These are phyloP conservation scores for Isoetes engelmannii DNA, from an alignment of 83 land plant genomes.

Conservation along the genomic window DNA sequence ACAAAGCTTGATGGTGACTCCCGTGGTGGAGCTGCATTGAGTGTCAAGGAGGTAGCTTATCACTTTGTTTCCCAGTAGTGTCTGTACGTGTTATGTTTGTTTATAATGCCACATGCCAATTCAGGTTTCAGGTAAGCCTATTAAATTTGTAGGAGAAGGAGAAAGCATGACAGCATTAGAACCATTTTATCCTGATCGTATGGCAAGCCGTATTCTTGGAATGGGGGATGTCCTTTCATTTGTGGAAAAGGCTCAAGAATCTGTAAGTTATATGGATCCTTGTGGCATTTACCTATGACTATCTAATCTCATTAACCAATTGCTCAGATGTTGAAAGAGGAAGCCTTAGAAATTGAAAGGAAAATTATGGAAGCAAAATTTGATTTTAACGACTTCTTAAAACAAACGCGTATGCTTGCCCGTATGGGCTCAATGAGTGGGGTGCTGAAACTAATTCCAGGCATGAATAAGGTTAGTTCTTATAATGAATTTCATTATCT, in stretches of 20 bases:
- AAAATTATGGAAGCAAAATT: slow-evolving; percentile 95
- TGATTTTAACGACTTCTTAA: slow-evolving; percentile 95
- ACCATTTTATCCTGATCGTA: slow-evolving; percentile 95
- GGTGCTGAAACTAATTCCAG: slow-evolving; percentile 89
- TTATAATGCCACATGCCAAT: neutral
- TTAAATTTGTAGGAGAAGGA: slow-evolving; percentile 95
- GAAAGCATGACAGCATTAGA: slow-evolving; percentile 95
- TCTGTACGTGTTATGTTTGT: neutral
- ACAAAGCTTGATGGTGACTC: slow-evolving; percentile 99
- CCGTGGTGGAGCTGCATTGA: slow-evolving; percentile 98
- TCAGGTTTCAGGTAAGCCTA: slow-evolving; percentile 98
- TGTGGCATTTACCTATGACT: neutral
- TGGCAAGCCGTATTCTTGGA: slow-evolving; percentile 94
- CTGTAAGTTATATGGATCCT: slow-evolving; percentile 50
- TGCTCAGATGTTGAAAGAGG: slow-evolving; percentile 91
- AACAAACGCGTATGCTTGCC: slow-evolving; percentile 85
- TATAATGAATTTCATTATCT: neutral
- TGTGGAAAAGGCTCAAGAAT: slow-evolving; percentile 98
- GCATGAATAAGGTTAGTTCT: slow-evolving; percentile 86
- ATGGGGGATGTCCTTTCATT: slow-evolving; percentile 98
- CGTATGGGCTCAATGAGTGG: slow-evolving; percentile 95
- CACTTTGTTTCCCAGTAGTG: neutral
- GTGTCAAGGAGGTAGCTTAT: slow-evolving; percentile 74
- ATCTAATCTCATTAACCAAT: too few species aligned
- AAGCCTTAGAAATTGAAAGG: slow-evolving; percentile 88